Evolutionary conservation across 306 rosid species (phyloP).

Genomic region (Dicorynia guianensis): DNA sequence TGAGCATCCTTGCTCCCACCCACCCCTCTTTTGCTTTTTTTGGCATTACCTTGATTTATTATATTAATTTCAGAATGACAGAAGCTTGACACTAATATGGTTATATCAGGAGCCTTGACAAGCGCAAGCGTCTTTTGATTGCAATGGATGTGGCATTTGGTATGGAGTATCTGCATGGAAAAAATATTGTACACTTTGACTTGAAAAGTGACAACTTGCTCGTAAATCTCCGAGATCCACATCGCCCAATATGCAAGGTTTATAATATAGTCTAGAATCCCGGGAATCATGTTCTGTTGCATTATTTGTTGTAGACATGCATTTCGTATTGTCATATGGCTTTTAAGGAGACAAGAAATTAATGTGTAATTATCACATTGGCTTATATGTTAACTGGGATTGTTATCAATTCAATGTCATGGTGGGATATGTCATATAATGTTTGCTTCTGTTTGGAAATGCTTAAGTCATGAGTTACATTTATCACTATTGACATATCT

Average conservation of each 20-base stretch:
- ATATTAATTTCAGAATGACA: conserved; percentile 8
- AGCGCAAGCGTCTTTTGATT: conserved; percentile 82
- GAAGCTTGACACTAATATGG: conserved; percentile 30
- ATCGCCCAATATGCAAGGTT: conserved; percentile 95
- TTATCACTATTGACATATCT: conserved; percentile 10
- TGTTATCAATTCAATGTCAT: conserved; percentile 23
- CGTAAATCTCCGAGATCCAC: conserved; percentile 94
- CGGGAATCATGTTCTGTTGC: conserved; percentile 25
- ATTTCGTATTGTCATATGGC: not conserved
- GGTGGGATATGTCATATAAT: conserved; percentile 1
- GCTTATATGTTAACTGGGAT: conserved; percentile 12
- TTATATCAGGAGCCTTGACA: conserved; percentile 77
- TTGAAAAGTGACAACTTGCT: conserved; percentile 96
- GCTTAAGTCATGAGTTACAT: conserved; percentile 4
- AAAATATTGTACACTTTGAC: conserved; percentile 94
- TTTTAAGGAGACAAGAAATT: conserved; percentile 18
- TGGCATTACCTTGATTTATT: conserved; percentile 13
- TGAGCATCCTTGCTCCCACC: not conserved
- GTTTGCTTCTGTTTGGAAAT: not conserved
- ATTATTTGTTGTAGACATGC: conserved; percentile 23
- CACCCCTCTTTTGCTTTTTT: conserved; percentile 6
- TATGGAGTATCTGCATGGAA: conserved; percentile 95
- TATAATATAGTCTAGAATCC: conserved; percentile 23
- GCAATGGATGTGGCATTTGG: conserved; percentile 99
- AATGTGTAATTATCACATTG: not conserved